These are phyloP conservation scores for Penicillium sp. DNA, from an alignment of 2,329 filamentous ascomycete genomes.

Conservation along the genomic window DNA sequence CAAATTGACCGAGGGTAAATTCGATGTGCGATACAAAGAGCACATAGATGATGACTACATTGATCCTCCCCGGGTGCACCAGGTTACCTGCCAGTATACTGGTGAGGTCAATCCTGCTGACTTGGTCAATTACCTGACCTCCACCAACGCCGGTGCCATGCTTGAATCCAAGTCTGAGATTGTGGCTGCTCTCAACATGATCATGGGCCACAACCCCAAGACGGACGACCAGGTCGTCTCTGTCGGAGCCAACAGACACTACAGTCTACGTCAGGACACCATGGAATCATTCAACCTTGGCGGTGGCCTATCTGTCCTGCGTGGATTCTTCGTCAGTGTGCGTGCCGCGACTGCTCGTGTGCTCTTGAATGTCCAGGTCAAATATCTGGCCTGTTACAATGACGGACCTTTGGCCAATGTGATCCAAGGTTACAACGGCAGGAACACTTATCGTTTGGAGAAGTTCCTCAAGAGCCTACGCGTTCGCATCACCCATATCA, in stretches of 20 bases:
- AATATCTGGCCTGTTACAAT: constrained; percentile 59
- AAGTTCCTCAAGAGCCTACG: constrained; percentile 44
- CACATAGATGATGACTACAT: constrained; percentile 38
- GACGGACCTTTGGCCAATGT: constrained; percentile 42
- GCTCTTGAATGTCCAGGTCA: constrained; percentile 64
- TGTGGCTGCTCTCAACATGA: constrained; percentile 59
- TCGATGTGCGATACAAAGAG: constrained; percentile 36
- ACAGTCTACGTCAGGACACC: constrained; percentile 39
- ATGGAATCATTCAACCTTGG: constrained; percentile 46
- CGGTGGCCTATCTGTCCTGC: constrained; percentile 55
- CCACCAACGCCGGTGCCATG: constrained; percentile 32
- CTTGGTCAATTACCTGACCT: constrained; percentile 48
- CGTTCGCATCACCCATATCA: constrained; percentile 44
- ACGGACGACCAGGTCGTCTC: constrained; percentile 43
- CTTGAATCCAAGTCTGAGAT: constrained; percentile 52
- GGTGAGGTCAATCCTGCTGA: constrained; percentile 40
- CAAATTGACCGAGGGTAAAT: constrained; percentile 24
- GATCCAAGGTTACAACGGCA: constrained; percentile 32
- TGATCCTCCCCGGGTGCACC: constrained; percentile 35
- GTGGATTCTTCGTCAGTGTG: constrained; percentile 64
- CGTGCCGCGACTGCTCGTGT: constrained; percentile 59
- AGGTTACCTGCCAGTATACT: constrained; percentile 37
- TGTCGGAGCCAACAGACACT: constrained; percentile 57
- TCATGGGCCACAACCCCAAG: constrained; percentile 53
- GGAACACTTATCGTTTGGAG: constrained; percentile 25